A percentile compares a stretch with the other conserved stretches of the same genome.
phyloP scores from a whole-genome alignment of 345 rosid genomes.

The Jatropha curcas region DNA sequence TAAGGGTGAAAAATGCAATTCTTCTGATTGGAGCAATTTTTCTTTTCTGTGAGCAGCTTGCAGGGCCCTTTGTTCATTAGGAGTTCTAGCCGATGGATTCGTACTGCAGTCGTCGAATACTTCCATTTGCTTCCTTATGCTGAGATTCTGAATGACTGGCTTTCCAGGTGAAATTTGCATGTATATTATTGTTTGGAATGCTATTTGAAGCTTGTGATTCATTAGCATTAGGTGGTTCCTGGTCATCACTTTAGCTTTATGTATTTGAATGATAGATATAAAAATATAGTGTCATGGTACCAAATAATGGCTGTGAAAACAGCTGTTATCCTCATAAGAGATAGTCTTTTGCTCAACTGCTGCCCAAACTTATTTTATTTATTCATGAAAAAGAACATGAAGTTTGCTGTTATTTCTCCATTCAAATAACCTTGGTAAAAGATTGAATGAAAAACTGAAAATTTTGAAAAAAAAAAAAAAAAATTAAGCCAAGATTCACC shows the following conservation, averaged over 20 bases:
- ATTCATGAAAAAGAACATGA: too few species aligned
- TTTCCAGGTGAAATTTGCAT: conserved; percentile 15
- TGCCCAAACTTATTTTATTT: too few species aligned
- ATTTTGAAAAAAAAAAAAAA: too few species aligned
- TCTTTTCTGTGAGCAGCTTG: conserved; percentile 21
- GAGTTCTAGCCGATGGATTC: conserved; percentile 21
- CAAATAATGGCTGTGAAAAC: too few species aligned
- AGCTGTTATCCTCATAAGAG: too few species aligned
- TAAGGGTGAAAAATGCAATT: not conserved
- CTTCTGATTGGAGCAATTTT: conserved; percentile 5
- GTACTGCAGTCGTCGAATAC: conserved; percentile 25
- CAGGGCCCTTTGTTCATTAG: conserved; percentile 27
- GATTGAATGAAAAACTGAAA: too few species aligned
- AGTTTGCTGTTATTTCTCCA: too few species aligned
- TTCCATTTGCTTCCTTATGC: conserved; percentile 34
- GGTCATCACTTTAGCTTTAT: not conserved
- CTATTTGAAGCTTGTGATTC: not conserved
- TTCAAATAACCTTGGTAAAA: too few species aligned
- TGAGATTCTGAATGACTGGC: conserved; percentile 21
- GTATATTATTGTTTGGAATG: not conserved
- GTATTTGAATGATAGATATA: not conserved
- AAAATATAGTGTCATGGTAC: not conserved
- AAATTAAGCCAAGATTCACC: too few species aligned
- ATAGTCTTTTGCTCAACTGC: too few species aligned
- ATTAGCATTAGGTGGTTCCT: not conserved